Conservation (phyloP, 2,329 filamentous ascomycete genomes). For the Alternaria arbusti region DNA sequence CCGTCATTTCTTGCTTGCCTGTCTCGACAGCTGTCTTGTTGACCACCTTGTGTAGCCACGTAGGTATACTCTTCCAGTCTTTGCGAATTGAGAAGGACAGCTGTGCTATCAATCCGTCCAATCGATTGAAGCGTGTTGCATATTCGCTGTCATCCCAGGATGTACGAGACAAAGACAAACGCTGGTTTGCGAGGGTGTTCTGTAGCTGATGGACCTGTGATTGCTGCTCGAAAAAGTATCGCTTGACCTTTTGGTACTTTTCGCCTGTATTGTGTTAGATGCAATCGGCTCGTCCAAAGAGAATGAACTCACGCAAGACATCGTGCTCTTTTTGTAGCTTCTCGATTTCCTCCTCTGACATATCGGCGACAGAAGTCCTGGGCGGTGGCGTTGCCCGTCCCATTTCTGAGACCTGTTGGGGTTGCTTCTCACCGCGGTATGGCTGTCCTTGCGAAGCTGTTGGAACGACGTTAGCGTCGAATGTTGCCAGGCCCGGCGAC, state of each 20-base stretch:
- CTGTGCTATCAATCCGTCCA: constrained; percentile 94
- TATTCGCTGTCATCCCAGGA: constrained; percentile 97
- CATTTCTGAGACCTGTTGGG: constrained; percentile 39
- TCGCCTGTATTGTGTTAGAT: constrained; percentile 63
- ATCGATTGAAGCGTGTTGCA: constrained; percentile 81
- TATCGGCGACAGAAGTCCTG: constrained; percentile 47
- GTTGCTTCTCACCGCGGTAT: constrained; percentile 48
- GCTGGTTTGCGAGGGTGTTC: constrained; percentile 96
- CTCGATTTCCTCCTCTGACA: constrained; percentile 56
- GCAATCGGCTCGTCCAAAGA: background rate
- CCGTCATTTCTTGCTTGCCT: constrained; percentile 97
- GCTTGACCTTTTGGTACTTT: constrained; percentile 98
- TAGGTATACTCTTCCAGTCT: constrained; percentile 82
- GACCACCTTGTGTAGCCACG: constrained; percentile 79
- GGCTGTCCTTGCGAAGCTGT: constrained; percentile 53
- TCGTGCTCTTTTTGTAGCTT: constrained; percentile 59
- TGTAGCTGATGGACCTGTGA: constrained; percentile 91
- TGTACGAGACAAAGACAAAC: constrained; percentile 91
- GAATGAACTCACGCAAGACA: constrained; percentile 52
- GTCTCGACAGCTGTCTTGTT: constrained; percentile 84
- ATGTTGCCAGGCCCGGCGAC: constrained; percentile 50
- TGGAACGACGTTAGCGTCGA: constrained; percentile 55
- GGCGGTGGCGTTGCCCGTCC: constrained; percentile 56
- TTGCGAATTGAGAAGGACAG: constrained; percentile 96
- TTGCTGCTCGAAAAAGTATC: constrained; percentile 93